A percentile compares a stretch with the other conserved stretches of the same genome.
phyloP scores from a whole-genome alignment of 805 yeast species.

The Vanderwaltozyma verrucispora region DNA sequence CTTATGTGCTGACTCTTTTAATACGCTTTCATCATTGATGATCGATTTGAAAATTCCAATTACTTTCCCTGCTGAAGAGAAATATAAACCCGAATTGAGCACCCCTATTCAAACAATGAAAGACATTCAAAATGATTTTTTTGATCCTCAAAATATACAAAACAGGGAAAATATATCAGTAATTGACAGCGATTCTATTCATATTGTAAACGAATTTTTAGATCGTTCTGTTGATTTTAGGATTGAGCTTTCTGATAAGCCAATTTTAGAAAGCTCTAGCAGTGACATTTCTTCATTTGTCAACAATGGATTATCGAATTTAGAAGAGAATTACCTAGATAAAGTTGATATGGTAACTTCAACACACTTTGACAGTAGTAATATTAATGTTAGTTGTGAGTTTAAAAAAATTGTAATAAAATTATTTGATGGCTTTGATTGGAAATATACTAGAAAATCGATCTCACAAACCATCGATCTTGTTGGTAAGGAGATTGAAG shows the following conservation, averaged over 20 bases:
- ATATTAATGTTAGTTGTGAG: constrained; percentile 15
- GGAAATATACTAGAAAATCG: constrained; percentile 65
- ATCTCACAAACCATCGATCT: constrained; percentile 55
- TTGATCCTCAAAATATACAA: constrained; percentile 8
- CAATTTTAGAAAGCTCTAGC: background rate
- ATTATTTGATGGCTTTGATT: constrained; percentile 86
- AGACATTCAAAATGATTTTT: constrained; percentile 28
- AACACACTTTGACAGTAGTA: background rate
- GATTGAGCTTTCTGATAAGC: background rate
- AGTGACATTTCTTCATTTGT: background rate
- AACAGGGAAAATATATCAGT: constrained; percentile 12
- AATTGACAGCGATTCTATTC: constrained; percentile 7
- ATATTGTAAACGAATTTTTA: constrained; percentile 11
- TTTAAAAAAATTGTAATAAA: constrained; percentile 33
- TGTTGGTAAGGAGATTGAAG: constrained; percentile 37
- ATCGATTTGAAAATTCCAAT: constrained; percentile 67
- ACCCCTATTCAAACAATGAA: constrained; percentile 32
- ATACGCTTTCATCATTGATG: constrained; percentile 54
- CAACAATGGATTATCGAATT: background rate
- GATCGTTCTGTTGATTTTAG: constrained; percentile 1
- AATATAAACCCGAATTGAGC: constrained; percentile 33
- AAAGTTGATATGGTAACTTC: background rate
- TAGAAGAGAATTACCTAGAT: constrained; percentile 14
- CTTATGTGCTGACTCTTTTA: constrained; percentile 77
- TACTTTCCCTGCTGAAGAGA: constrained; percentile 46